Evolutionary conservation across 2,329 filamentous ascomycete genomes (phyloP), one percentile per base, ranked within the genome.

Genomic region (Fusarium clavum): DNA sequence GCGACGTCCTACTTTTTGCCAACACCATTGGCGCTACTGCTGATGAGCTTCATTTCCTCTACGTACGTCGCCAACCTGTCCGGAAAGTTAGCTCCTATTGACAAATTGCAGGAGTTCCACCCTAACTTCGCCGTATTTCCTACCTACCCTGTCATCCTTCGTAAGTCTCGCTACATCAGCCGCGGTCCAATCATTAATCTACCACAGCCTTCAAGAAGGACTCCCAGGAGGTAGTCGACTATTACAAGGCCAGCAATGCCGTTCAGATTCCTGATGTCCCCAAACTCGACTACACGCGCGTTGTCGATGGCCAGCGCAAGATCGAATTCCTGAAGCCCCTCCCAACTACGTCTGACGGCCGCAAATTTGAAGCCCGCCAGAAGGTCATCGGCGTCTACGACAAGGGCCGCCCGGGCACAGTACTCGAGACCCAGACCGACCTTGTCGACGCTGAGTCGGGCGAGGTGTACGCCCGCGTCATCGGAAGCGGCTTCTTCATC

Each of bases 311-410:
- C 9, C 79, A 83, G 70, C 74, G 81, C 22, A 76, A 76, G 8
- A 81, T 83, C 30, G 78, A 81, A 69, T 78, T 83, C 29, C 20
- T 82, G 3, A 71, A 73, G 25, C 74, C 76, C 1, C 67, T 83
- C n/a, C 81, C 82, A 3, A 74, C 77, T 3, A 77, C 73, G 22
- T 80, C 78, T 1, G 75, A 76, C 0, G 81, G 79, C 0, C 62
- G 81, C 2, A 79, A 81, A 48, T 73, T 83, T 4, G 80, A 84
- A 71, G 76, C 83, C 20, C 80, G 73, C 6, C 77, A 77, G 40
- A 79, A 78, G 51, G 78, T 84, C 14, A 64, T 84, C 32, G 83
- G 82, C 2, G 80, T 83, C 9, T 84, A 84, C 55, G 83, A 84
- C 64, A 84, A 83, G 64, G 77, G 76, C 63, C 63, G 70, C 20